Conservation (phyloP, 192 early-diverging fungal species). For the Paraglomus brasilianum region DNA sequence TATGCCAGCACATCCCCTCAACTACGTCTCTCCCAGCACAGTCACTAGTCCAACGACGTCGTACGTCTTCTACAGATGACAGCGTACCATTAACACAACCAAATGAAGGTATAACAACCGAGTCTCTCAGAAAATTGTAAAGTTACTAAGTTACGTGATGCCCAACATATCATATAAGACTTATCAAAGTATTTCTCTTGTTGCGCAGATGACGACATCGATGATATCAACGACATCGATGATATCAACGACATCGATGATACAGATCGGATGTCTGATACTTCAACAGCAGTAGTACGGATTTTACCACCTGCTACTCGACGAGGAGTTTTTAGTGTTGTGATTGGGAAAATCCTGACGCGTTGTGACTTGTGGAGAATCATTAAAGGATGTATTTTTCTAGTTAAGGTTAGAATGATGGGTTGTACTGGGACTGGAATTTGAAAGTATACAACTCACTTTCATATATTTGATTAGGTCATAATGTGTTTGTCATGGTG, state of each 20-base stretch:
- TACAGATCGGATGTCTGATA: no score
- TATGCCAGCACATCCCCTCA: no score
- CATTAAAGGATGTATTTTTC: conserved; percentile 10
- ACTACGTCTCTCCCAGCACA: no score
- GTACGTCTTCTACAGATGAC: no score
- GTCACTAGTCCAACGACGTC: no score
- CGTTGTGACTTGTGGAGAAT: conserved; percentile 4
- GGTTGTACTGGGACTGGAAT: neutral
- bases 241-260: no score
- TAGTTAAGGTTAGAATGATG: conserved; percentile 9
- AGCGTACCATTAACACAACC: no score
- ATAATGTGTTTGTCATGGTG: conserved; percentile 38
- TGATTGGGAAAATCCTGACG: neutral
- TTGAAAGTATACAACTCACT: neutral
- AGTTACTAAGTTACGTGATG: neutral
- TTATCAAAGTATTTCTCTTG: neutral
- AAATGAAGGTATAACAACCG: neutral
- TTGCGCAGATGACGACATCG: neutral
- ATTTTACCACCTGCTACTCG: neutral
- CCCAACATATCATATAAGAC: neutral
- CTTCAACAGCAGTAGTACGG: conserved; percentile 1
- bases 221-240: no score
- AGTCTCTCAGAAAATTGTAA: neutral
- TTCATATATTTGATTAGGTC: conserved; percentile 31
- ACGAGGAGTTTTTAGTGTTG: neutral